These are phyloP conservation scores for Helianthus annuus DNA, from an alignment of 129 eudicot genomes.

Conservation along the genomic window HanXRQr2.0-SUNRISE NC_035439.2:123719993-123720492, in stretches of 20 bases:
- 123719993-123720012: conserved; percentile 19
- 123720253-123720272: not conserved
- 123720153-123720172: too few relatives aligned
- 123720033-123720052: conserved; percentile 81
- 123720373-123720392: not conserved
- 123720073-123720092: conserved; percentile 88
- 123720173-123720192: too few relatives aligned
- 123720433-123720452: conserved; percentile 66
- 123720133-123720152: too few relatives aligned
- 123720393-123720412: not conserved
- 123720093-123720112: conserved; percentile 53
- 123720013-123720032: conserved; percentile 91
- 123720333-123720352: conserved; percentile 68
- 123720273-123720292: conserved; percentile 49
- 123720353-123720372: conserved; percentile 15
- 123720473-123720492: conserved; percentile 79
- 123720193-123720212: too few relatives aligned
- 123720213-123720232: too few relatives aligned
- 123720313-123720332: conserved; percentile 81
- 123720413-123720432: conserved; percentile 15
- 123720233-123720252: not conserved
- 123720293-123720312: conserved; percentile 98
- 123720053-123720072: conserved; percentile 65
- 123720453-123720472: conserved; percentile 96
- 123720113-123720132: not conserved